phyloP scores from a whole-genome alignment of 345 rosid species.

The Citrus sp. region DNA sequence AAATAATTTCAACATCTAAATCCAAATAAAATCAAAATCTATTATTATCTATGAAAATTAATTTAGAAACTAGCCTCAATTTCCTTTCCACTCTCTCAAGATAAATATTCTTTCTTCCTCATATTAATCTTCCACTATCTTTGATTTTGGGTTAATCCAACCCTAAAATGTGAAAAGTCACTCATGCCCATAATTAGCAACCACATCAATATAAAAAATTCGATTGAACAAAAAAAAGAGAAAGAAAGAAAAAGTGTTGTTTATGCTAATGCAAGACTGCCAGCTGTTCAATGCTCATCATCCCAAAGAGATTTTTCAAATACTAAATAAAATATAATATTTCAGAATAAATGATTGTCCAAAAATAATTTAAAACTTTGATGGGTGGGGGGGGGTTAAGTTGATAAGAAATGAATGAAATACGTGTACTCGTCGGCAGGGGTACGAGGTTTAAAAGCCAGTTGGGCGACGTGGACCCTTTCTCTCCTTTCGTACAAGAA shows the following conservation, averaged over 20 bases:
- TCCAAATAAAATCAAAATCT: background rate
- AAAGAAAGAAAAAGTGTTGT: too few relatives aligned
- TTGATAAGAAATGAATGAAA: slow-evolving; percentile 7
- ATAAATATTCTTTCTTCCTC: background rate
- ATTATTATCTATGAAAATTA: too few relatives aligned
- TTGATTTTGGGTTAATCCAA: background rate
- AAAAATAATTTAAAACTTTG: background rate
- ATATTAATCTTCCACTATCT: background rate
- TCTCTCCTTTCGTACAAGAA: slow-evolving; percentile 29
- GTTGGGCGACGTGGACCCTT: slow-evolving; percentile 39
- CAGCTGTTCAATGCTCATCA: background rate
- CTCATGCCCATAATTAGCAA: background rate
- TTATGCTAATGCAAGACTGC: too few relatives aligned
- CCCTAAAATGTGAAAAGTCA: background rate
- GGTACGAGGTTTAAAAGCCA: slow-evolving; percentile 39
- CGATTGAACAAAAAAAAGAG: background rate
- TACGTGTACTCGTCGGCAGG: slow-evolving; percentile 35
- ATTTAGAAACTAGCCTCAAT: too few relatives aligned
- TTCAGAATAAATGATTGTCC: background rate
- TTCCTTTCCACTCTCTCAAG: background rate
- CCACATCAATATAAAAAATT: too few relatives aligned
- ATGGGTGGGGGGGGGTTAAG: background rate
- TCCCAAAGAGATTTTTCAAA: background rate
- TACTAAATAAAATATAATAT: background rate
- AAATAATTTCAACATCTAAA: background rate